Evolutionary conservation across 352 stramenopile genomes (phyloP).

Genomic region (Phytophthora colocasiae): DNA sequence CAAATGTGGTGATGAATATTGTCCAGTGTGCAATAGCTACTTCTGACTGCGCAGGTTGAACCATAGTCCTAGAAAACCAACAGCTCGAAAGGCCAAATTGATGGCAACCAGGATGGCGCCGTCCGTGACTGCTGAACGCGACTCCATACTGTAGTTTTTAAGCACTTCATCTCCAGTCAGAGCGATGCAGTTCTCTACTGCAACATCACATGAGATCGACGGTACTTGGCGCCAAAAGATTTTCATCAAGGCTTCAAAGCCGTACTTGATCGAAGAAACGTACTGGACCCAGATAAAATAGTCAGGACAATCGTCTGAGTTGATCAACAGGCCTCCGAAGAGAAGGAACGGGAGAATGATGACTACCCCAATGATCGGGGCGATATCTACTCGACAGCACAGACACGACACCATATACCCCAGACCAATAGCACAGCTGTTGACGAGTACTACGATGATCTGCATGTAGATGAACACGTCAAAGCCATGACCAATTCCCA

Average conservation of each 20-base stretch:
- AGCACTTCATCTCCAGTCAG: conserved; percentile 39
- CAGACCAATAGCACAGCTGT: conserved; percentile 43
- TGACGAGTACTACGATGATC: conserved; percentile 46
- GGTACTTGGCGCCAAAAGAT: conserved; percentile 50
- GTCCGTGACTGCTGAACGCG: conserved; percentile 16
- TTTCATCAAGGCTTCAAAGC: conserved; percentile 57
- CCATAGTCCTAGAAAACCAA: conserved; percentile 35
- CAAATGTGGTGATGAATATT: not conserved
- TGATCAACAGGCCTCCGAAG: conserved; percentile 56
- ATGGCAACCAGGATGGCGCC: conserved; percentile 28
- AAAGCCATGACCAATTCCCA: conserved; percentile 50
- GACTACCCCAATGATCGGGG: conserved; percentile 43
- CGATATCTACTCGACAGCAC: conserved; percentile 36
- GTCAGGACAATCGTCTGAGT: conserved; percentile 43
- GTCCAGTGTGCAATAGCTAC: not conserved
- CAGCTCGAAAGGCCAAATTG: conserved; percentile 35
- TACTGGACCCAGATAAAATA: conserved; percentile 59
- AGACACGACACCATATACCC: conserved; percentile 54
- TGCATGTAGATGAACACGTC: conserved; percentile 44
- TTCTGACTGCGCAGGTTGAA: conserved; percentile 16
- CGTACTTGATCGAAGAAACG: conserved; percentile 56
- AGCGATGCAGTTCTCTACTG: conserved; percentile 35
- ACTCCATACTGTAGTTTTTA: conserved; percentile 35
- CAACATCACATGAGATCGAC: conserved; percentile 42
- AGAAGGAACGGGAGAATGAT: conserved; percentile 52